Evolutionary conservation across 345 rosid species (phyloP).

Genomic region (Eutrema japonicum): DNA sequence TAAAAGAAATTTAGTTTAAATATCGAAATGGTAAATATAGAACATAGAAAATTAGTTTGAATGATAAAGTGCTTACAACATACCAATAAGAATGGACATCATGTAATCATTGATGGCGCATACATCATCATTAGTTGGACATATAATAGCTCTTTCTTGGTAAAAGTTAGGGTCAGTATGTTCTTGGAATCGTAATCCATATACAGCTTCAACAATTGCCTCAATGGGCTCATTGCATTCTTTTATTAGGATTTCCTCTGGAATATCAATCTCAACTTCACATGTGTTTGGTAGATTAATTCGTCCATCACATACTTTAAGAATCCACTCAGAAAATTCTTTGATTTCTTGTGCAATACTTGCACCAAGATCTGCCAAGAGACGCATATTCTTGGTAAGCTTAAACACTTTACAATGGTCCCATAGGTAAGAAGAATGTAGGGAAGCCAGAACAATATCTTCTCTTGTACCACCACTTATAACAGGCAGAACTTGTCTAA

Average conservation of each 20-base stretch:
- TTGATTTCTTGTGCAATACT: fast-evolving
- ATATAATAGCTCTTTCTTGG: background rate
- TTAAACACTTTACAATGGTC: background rate
- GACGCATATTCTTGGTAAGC: background rate
- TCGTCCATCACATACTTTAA: background rate
- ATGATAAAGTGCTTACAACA: no score
- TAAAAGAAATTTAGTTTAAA: no score
- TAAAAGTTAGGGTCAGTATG: background rate
- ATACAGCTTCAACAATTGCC: background rate
- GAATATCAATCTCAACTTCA: background rate
- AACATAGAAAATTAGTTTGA: no score
- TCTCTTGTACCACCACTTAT: background rate
- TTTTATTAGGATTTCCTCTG: background rate
- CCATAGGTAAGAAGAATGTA: background rate
- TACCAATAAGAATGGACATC: no score
- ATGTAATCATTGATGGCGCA: background rate
- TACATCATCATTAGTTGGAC: background rate
- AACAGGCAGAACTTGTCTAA: background rate
- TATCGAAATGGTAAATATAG: no score
- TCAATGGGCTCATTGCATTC: background rate
- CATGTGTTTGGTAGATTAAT: background rate
- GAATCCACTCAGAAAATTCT: background rate
- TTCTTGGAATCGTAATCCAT: background rate
- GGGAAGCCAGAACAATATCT: background rate
- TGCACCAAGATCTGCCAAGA: background rate